Base-by-base conservation (phyloP, 148 eudicot species). In the Diospyros kaki region DNA sequence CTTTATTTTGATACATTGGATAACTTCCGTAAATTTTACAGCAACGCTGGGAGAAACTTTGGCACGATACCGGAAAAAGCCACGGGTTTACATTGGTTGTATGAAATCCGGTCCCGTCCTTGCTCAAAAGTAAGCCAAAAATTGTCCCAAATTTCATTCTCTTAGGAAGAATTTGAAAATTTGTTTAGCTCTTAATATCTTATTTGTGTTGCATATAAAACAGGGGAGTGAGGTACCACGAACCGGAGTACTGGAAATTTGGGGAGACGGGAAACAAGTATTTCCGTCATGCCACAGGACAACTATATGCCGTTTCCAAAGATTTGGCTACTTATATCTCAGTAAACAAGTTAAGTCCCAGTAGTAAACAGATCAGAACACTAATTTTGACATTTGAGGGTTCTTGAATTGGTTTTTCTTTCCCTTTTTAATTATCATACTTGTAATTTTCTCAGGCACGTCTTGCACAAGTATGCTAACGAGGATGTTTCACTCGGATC, bases 401-500 rank as follows among this genome's bases (percentile, higher is more conserved):
- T 40, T 59, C 73, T 43, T 53, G 5, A 3, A 46, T 40, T 18
- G n/a, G 60, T 54, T 66, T 61, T 5, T 51, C 40, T 15, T 64
- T 15, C 43, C 50, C 3, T 46, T 69, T 52, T 61, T 56, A 7
- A 41, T 46, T 28, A 58, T 39, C 3, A 14, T 61, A 42, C 75
- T 38, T 9, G 18, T 58, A 61, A 5, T 60, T n/a, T 52, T 68
- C 42, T 64, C 80, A 90, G 94, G 81, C 87, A 88, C 72, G 78
- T 88, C 62, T 76, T 90, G 43, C 94, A 90, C 84, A 86, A 83
- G 75, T 90, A 81, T 78, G 91, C 87, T 3, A 90, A 90, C 69
- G 94, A 90, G 77, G 94, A 90, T 80, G 94, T 90, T 48, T 86
- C 94, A 0, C 53, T 90, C 72, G 94, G 94, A 72, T 66, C 94